Base-by-base conservation (phyloP, 129 eudicot species). In the Dittrichia graveolens region DNA sequence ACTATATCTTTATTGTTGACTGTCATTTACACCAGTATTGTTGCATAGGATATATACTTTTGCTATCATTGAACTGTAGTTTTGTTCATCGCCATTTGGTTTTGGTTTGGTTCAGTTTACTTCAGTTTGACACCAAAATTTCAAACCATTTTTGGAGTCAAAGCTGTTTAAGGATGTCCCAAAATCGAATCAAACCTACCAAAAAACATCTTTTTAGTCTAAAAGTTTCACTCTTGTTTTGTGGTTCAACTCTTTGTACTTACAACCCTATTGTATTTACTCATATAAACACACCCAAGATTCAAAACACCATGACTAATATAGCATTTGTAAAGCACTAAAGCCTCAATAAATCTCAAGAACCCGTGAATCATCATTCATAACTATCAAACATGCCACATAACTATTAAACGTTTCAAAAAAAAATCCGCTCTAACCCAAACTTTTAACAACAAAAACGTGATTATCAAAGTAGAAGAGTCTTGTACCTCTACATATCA, bases 401-500 rank as follows among this genome's bases (percentile, higher is more conserved):
- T 54, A 41, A 14, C 11, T 38, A 14, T 40, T 4, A 13, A 40
- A 40, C 31, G 40, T 61, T 40, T 61, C 14, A 38, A 61, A 48
- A 52, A 24, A 67, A 6, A 31, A 54, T 54, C 6, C 8, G 9
- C 63, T 9, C 8, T 6, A 50, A 67, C 58, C 24, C 13, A 10
- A 15, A 10, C 18, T 44, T 44, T 4, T 34, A 11, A 65, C 40
- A 44, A 40, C 35, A 7, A 5, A 8, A n/a, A 66, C 40, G 47
- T 35, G 58, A 46, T 67, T 35, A 37, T 2, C 5, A 67, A 31
- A 12, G 42, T 5, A 49, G 31, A 24, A 24, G 31, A 24, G 31
- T 24, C 31, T 24, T 24, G 31, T 24, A 24, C 31, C 31, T 24
- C 31, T 24, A 24, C 31, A 24, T 24, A 19, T 89, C 81, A 93